Base-by-base conservation (phyloP, 805 yeast species). In the Kodamaea restingae region DNA sequence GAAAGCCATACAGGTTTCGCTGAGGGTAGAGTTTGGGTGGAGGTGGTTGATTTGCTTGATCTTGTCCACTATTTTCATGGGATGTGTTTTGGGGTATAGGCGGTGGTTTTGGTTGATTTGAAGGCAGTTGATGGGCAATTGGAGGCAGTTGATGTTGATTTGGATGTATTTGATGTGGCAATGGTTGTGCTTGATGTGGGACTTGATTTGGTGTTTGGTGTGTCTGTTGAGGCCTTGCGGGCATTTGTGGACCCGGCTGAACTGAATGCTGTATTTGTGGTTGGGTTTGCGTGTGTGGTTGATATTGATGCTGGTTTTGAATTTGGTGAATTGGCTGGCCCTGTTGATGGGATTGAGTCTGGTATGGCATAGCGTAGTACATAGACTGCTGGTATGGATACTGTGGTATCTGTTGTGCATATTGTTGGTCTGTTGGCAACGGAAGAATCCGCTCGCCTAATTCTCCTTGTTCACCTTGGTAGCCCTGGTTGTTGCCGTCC, bases 401-500 rank as follows among this genome's bases (percentile, higher is more conserved):
- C 8, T 20, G 22, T 20, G 22, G n/a, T 17, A 24, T 26, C 9
- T 37, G 36, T 18, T 36, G 43, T 25, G 26, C 33, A 15, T 42
- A 39, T n/a, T 34, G 36, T 9, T 34, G 18, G 9, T 21, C 33
- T 25, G 35, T 32, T 3, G 38, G 38, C 15, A 38, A 35, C 26
- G 44, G 44, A 30, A 35, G 25, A 33, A 26, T 41, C 21, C 20
- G 42, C 15, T 25, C 42, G 9, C 42, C 42, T 15, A 39, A 15
- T 32, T 38, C 36, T 11, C 33, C 32, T 32, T 22, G 38, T 15
- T 26, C 25, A 8, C 38, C 38, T 4, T 10, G 28, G 17, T 32
- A 30, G 15, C 36, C 37, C n/a, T 22, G 27, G 10, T 21, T 35
- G 17, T 45, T 34, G 15, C 56, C 56, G 4, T 50, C 44, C 42